Percentiles rank a stretch among this genome's conserved stretches.
These are phyloP conservation scores for Leccinum rimulosum DNA, from an alignment of 768 basidiomycete species.

Conservation along the genomic window DNA sequence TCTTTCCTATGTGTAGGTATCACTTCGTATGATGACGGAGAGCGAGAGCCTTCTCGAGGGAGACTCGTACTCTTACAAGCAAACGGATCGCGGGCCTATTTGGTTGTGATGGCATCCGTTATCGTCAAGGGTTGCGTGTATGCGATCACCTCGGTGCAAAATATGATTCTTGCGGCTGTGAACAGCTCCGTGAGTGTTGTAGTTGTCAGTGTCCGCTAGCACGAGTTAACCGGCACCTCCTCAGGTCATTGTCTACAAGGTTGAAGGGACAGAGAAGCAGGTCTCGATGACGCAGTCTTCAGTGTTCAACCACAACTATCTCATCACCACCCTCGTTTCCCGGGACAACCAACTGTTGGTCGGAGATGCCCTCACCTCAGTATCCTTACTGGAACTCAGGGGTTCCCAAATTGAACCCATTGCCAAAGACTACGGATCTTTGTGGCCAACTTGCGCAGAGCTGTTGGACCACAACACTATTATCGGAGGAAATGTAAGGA, in stretches of 20 bases:
- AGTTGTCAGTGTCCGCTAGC: neutral
- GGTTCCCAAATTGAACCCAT: conserved; percentile 47
- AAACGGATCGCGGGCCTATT: conserved; percentile 22
- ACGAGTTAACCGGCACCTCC: conserved; percentile 1
- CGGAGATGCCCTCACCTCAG: conserved; percentile 81
- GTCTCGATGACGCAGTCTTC: conserved; percentile 38
- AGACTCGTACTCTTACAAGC: conserved; percentile 55
- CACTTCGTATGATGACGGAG: conserved; percentile 39
- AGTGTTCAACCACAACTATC: conserved; percentile 81
- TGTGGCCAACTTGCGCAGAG: conserved; percentile 72
- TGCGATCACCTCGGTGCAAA: conserved; percentile 49
- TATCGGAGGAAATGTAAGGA: conserved; percentile 73
- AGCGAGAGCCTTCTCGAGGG: conserved; percentile 53
- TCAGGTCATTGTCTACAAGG: conserved; percentile 48
- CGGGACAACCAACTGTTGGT: conserved; percentile 55
- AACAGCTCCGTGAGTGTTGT: conserved; percentile 66
- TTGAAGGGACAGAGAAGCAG: conserved; percentile 36
- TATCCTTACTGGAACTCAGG: conserved; percentile 61
- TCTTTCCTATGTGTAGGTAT: conserved; percentile 53
- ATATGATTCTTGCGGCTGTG: conserved; percentile 62
- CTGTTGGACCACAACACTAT: conserved; percentile 51
- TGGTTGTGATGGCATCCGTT: conserved; percentile 39
- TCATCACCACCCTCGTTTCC: conserved; percentile 64
- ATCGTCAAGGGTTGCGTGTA: conserved; percentile 68
- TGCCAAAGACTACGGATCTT: conserved; percentile 71